A percentile compares a stretch with the other conserved stretches of the same genome.
Evolutionary conservation across 1,139 yeast species (phyloP).

Genomic region (Candida sanyaensis): DNA sequence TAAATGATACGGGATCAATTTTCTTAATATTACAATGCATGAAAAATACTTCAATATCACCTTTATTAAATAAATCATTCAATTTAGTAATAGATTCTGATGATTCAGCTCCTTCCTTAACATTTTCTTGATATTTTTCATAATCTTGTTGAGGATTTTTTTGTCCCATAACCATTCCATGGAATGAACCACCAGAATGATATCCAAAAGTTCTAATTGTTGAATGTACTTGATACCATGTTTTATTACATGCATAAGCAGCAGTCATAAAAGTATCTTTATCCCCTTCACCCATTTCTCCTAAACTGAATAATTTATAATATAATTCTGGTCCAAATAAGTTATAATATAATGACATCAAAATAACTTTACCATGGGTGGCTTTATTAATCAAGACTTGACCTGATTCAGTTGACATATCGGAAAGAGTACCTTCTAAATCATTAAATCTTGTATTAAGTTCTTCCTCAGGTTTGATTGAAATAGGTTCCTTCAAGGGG

Average conservation of each 20-base stretch:
- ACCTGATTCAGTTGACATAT: slow-evolving; percentile 62
- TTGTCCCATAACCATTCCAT: slow-evolving; percentile 36
- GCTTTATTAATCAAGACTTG: slow-evolving; percentile 55
- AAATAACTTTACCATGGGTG: slow-evolving; percentile 52
- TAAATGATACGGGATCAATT: slow-evolving; percentile 10
- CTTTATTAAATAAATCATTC: slow-evolving; percentile 16
- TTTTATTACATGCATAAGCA: slow-evolving; percentile 39
- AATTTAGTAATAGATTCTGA: slow-evolving; percentile 6
- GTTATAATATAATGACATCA: slow-evolving; percentile 57
- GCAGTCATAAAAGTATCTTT: slow-evolving; percentile 65
- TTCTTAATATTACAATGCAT: slow-evolving; percentile 15
- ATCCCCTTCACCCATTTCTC: slow-evolving; percentile 66
- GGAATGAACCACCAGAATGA: slow-evolving; percentile 16
- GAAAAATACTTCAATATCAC: slow-evolving; percentile 17
- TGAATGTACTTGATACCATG: slow-evolving; percentile 49
- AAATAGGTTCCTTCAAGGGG: slow-evolving; percentile 13
- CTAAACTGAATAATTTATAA: slow-evolving; percentile 58
- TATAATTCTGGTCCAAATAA: slow-evolving; percentile 57
- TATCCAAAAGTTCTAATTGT: slow-evolving; percentile 28
- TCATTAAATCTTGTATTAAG: slow-evolving; percentile 42
- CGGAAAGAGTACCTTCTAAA: slow-evolving; percentile 56
- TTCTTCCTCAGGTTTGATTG: slow-evolving; percentile 14
- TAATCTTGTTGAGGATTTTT: slow-evolving; percentile 27
- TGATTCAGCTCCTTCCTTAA: slow-evolving; percentile 12
- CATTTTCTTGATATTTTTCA: slow-evolving; percentile 10